Conservation (phyloP, 441 rosid genomes). For the Melastoma candidum region DNA sequence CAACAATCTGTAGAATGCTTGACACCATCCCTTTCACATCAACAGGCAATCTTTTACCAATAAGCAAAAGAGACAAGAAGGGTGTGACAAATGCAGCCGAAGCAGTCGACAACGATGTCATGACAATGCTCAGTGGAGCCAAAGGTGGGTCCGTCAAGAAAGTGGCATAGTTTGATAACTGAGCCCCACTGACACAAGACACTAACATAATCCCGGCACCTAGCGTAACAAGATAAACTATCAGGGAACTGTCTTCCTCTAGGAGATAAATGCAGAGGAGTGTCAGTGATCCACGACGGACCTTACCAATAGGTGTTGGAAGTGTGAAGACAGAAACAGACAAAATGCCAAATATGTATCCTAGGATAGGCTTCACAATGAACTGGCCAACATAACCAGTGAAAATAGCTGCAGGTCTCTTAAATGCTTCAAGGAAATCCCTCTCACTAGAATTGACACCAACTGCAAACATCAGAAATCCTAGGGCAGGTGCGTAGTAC, state of each 20-base stretch:
- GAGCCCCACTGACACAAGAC: slow-evolving; percentile 95
- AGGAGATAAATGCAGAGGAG: slow-evolving; percentile 6
- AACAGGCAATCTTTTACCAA: slow-evolving; percentile 78
- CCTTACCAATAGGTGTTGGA: slow-evolving; percentile 34
- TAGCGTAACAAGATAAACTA: slow-evolving; percentile 13
- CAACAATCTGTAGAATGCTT: slow-evolving; percentile 76
- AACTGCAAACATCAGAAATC: slow-evolving; percentile 91
- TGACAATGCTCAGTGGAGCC: slow-evolving; percentile 85
- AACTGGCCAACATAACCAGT: slow-evolving; percentile 79
- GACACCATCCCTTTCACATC: slow-evolving; percentile 88
- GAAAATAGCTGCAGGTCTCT: slow-evolving; percentile 58
- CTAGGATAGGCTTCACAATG: slow-evolving; percentile 74
- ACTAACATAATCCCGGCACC: slow-evolving; percentile 94
- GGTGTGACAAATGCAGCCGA: slow-evolving; percentile 76
- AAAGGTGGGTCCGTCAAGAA: slow-evolving; percentile 71
- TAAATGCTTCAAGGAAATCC: slow-evolving; percentile 73
- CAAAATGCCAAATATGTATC: slow-evolving; percentile 58
- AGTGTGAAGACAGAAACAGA: slow-evolving; percentile 52
- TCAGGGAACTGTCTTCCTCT: slow-evolving; percentile 6
- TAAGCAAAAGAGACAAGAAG: slow-evolving; percentile 67
- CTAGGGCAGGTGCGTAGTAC: slow-evolving; percentile 88
- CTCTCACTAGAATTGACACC: slow-evolving; percentile 77
- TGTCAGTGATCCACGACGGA: slow-evolving; percentile 32
- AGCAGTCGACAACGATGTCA: slow-evolving; percentile 91
- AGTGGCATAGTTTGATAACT: slow-evolving; percentile 86